Conservation (phyloP, 495 filamentous ascomycete genomes). For the Penicillium mononematosum region DNA sequence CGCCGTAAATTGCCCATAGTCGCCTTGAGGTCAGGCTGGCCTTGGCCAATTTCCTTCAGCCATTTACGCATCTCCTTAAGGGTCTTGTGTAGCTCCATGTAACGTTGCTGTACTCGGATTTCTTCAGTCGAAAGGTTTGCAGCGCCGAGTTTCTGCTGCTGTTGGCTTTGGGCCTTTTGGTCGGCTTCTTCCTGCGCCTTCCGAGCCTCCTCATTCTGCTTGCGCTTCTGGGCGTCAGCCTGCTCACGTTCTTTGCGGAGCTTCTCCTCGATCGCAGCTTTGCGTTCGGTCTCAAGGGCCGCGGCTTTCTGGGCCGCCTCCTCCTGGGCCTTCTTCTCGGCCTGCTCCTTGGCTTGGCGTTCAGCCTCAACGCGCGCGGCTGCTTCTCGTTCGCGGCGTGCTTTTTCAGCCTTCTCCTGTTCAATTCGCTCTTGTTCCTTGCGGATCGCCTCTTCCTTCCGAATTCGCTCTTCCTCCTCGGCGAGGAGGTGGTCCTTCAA, state of each 20-base stretch:
- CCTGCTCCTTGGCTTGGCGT: conserved; percentile 41
- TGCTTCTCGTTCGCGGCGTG: conserved; percentile 37
- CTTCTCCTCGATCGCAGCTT: conserved; percentile 47
- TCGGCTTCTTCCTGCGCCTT: conserved; percentile 38
- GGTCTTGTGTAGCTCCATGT: conserved; percentile 66
- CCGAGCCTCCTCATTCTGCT: conserved; percentile 36
- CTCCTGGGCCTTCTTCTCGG: conserved; percentile 43
- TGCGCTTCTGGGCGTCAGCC: conserved; percentile 41
- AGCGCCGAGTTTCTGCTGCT: conserved; percentile 33
- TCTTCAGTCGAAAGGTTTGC: conserved; percentile 30
- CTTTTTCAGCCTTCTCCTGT: conserved; percentile 38
- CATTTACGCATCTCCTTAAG: conserved; percentile 70
- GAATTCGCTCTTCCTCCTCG: conserved; percentile 37
- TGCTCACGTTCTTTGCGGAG: conserved; percentile 56
- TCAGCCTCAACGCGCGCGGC: conserved; percentile 43
- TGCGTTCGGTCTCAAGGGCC: conserved; percentile 43
- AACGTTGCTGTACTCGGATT: conserved; percentile 54
- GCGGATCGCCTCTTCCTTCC: conserved; percentile 36
- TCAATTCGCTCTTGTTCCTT: conserved; percentile 40
- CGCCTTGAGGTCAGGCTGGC: conserved; percentile 57
- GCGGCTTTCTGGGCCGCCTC: conserved; percentile 27
- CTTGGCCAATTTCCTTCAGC: conserved; percentile 46
- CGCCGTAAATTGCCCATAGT: conserved; percentile 74
- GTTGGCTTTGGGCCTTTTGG: conserved; percentile 30
- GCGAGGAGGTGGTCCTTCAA: conserved; percentile 36